These are phyloP conservation scores for Tylopilus rubrobrunneus DNA, from an alignment of 768 basidiomycete species.

Conservation along the genomic window DNA sequence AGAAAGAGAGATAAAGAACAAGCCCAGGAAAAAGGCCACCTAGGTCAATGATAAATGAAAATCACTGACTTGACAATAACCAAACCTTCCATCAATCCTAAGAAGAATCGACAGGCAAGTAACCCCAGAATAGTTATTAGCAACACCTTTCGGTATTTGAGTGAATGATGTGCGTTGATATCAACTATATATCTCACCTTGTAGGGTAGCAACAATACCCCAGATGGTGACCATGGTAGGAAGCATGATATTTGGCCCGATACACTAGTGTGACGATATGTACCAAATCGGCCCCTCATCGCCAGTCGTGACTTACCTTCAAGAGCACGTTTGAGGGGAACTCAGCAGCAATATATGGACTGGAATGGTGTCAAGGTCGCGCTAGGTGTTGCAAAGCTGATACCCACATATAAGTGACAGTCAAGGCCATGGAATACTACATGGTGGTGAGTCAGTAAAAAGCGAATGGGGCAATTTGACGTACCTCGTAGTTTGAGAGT, in stretches of 20 bases:
- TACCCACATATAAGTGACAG: slow-evolving; percentile 26
- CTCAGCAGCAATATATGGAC: slow-evolving; percentile 55
- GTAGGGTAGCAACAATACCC: slow-evolving; percentile 63
- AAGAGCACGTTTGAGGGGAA: slow-evolving; percentile 59
- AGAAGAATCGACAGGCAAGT: slow-evolving; percentile 43
- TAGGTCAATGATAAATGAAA: slow-evolving; percentile 18
- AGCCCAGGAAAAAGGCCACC: slow-evolving; percentile 58
- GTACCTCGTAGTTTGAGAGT: slow-evolving; percentile 22
- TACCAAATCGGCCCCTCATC: neutral
- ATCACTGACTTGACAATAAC: neutral
- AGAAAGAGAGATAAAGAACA: slow-evolving; percentile 54
- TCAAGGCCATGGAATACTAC: slow-evolving; percentile 35
- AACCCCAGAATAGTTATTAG: slow-evolving; percentile 50
- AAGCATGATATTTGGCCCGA: slow-evolving; percentile 56
- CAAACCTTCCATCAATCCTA: slow-evolving; percentile 58
- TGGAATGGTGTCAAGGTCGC: neutral
- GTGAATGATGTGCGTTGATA: neutral
- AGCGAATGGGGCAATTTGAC: neutral
- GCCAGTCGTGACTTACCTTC: slow-evolving; percentile 29
- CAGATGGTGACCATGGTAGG: slow-evolving; percentile 62
- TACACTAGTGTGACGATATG: slow-evolving; percentile 18
- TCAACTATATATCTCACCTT: slow-evolving; percentile 38
- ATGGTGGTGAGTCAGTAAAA: neutral
- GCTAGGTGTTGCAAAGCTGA: no score
- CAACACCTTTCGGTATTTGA: slow-evolving; percentile 32